Conservation (phyloP, 176 grass and related monocot species). For the Rhynchospora breviuscula region DNA sequence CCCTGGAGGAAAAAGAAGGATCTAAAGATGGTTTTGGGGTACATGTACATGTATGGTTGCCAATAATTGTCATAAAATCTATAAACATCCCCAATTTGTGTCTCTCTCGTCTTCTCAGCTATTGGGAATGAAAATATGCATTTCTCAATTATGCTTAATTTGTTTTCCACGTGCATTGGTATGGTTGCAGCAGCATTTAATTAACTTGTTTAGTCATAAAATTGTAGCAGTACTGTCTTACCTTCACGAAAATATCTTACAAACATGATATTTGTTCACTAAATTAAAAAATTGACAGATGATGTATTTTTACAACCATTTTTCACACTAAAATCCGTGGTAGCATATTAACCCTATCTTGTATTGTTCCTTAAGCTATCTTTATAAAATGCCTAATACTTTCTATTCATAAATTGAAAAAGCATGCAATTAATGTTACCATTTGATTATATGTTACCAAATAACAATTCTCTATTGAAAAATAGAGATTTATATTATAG, state of each 20-base stretch:
- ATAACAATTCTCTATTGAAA: not conserved
- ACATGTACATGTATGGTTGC: not conserved
- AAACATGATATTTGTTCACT: not conserved
- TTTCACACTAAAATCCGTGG: not conserved
- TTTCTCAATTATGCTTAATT: not conserved
- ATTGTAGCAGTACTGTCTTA: not conserved
- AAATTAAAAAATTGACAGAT: not conserved
- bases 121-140: not conserved
- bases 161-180: not conserved
- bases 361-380: no score
- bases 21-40: constrained; percentile 29
- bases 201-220: not conserved
- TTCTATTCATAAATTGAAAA: not conserved
- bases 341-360: not conserved
- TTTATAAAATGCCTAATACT: not conserved
- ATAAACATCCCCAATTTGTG: not conserved
- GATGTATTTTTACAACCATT: not conserved
- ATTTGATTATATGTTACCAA: not conserved
- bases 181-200: not conserved
- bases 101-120: not conserved
- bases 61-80: constrained; percentile 15
- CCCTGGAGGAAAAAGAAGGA: constrained; percentile 20
- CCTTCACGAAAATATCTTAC: not conserved
- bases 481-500: not conserved
- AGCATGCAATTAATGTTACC: not conserved